Percentiles rank a stretch among this genome's conserved stretches.
phyloP scores from a whole-genome alignment of 257 asterid genomes.

The Penstemon barbatus region DNA sequence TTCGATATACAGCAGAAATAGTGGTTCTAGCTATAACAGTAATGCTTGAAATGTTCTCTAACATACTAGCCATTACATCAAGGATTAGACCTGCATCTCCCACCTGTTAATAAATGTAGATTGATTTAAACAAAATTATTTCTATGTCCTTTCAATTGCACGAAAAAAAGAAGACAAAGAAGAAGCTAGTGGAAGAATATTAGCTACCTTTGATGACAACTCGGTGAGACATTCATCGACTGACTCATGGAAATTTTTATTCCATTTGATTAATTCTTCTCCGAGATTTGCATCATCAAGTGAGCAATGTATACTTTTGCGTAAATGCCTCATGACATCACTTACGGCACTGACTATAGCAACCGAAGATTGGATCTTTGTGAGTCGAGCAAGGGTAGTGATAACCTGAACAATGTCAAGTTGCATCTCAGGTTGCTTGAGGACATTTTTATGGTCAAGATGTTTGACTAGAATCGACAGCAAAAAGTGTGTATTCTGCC shows the following conservation, averaged over 20 bases:
- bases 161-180: not conserved
- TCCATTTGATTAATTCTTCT: slow-evolving; percentile 73
- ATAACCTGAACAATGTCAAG: slow-evolving; percentile 78
- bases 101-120: slow-evolving; percentile 52
- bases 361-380: slow-evolving; percentile 68
- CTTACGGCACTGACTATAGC: slow-evolving; percentile 85
- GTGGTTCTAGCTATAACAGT: slow-evolving; percentile 83
- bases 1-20: slow-evolving; percentile 68
- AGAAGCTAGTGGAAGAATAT: not conserved
- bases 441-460: slow-evolving; percentile 88
- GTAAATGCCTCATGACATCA: slow-evolving; percentile 91
- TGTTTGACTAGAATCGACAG: slow-evolving; percentile 86
- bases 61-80: slow-evolving; percentile 85
- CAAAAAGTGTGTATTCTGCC: slow-evolving; percentile 80
- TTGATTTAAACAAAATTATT: not conserved
- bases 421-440: slow-evolving; percentile 86
- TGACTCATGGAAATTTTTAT: slow-evolving; percentile 64
- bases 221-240: slow-evolving; percentile 88
- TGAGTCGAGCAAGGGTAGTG: slow-evolving; percentile 67
- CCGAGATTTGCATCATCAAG: slow-evolving; percentile 77
- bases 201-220: slow-evolving; percentile 68
- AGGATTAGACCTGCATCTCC: slow-evolving; percentile 94
- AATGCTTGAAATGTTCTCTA: slow-evolving; percentile 82
- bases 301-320: slow-evolving; percentile 82
- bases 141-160: slow-evolving; percentile 3